Conservation (phyloP, 148 eudicot species). For the Gaultheria prostrata region DNA sequence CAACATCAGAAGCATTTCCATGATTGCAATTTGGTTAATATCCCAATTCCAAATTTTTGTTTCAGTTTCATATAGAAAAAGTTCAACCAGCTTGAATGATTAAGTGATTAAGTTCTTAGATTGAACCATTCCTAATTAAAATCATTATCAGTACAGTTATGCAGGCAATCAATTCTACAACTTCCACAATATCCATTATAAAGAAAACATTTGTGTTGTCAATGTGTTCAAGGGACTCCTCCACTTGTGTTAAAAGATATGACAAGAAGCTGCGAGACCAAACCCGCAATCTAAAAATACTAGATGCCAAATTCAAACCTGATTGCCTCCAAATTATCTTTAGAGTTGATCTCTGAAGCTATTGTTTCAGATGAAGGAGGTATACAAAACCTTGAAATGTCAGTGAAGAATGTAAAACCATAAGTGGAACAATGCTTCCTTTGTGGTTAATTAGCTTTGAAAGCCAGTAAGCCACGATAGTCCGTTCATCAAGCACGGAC, state of each 20-base stretch:
- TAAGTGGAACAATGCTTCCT: background rate
- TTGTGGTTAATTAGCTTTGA: background rate
- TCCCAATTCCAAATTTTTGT: background rate
- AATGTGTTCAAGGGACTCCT: background rate
- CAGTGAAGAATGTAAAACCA: background rate
- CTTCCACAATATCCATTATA: background rate
- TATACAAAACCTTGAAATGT: background rate
- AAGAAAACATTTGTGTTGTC: background rate
- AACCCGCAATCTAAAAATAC: background rate
- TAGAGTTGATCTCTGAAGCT: background rate
- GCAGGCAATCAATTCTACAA: background rate
- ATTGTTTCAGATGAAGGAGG: background rate
- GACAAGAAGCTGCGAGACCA: background rate
- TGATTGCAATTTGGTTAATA: background rate
- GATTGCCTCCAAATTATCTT: background rate
- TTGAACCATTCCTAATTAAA: too few relatives aligned
- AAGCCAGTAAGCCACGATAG: background rate
- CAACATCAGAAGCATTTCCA: background rate
- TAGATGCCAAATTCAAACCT: background rate
- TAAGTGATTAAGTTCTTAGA: too few relatives aligned
- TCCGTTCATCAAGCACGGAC: background rate
- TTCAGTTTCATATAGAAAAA: background rate
- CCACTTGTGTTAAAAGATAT: background rate
- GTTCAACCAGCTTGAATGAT: background rate
- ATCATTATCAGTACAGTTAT: background rate